phyloP scores from a whole-genome alignment of 2,329 filamentous ascomycete genomes.

The Fusarium sarcochroum region DNA sequence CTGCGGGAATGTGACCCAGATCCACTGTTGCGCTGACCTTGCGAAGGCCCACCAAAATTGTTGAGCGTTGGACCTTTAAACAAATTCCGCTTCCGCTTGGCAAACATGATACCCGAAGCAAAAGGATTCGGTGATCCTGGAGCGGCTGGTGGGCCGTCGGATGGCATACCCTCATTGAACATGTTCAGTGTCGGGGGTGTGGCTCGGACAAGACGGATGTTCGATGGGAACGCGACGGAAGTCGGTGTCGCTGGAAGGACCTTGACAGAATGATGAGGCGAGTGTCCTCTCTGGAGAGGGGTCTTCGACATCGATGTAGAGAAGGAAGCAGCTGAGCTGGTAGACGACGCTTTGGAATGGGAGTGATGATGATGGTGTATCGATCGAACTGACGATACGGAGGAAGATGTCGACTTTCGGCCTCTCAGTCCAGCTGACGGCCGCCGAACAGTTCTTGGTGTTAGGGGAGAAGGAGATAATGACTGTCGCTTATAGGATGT shows the following conservation, averaged over 20 bases:
- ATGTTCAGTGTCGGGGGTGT: constrained; percentile 65
- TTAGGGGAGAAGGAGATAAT: constrained; percentile 87
- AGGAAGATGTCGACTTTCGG: constrained; percentile 95
- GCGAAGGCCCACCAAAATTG: constrained; percentile 63
- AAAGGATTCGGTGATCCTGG: constrained; percentile 72
- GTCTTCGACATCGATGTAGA: constrained; percentile 79
- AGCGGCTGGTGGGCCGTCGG: constrained; percentile 55
- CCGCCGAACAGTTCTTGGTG: constrained; percentile 87
- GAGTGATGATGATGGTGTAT: constrained; percentile 89
- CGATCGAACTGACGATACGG: constrained; percentile 91
- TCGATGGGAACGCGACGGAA: constrained; percentile 80
- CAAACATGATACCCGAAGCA: constrained; percentile 78
- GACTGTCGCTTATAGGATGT: constrained; percentile 79
- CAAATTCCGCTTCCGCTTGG: constrained; percentile 82
- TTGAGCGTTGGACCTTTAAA: constrained; percentile 85
- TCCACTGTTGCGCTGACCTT: constrained; percentile 53
- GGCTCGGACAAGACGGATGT: constrained; percentile 83
- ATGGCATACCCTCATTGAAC: constrained; percentile 72
- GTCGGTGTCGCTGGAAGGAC: constrained; percentile 94
- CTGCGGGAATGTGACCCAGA: constrained; percentile 65
- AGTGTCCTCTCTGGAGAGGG: constrained; percentile 74
- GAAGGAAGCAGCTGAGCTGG: constrained; percentile 83
- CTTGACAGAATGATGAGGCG: constrained; percentile 92
- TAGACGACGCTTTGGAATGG: constrained; percentile 95
- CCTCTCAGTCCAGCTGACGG: constrained; percentile 87